Evolutionary conservation across 2,329 filamentous ascomycete species (phyloP), one percentile per base, ranked within the genome.

Genomic region (Hansfordia pulvinata): DNA sequence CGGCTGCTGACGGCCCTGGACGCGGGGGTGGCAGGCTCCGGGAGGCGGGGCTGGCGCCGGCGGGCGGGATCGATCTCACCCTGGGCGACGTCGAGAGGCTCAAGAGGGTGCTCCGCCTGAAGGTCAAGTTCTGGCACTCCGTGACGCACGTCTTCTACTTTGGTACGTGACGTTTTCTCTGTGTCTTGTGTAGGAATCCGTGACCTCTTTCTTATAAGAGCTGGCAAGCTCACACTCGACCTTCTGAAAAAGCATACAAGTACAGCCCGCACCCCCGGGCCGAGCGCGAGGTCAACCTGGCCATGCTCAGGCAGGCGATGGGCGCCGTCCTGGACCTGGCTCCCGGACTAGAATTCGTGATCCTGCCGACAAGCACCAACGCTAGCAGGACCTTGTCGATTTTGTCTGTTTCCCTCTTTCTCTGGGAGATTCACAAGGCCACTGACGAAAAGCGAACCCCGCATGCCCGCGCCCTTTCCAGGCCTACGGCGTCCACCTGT

Each of bases 401-500:
- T 17, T 10, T 20, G 17, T 12, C 7, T 13, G 10, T 6, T 11
- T 24, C 21, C 6, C n/a, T 8, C 20, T 20, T 15, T n/a, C n/a
- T n/a, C n/a, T n/a, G n/a, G n/a, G n/a, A n/a, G n/a, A n/a, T n/a
- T n/a, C n/a, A n/a, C n/a, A n/a, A n/a, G n/a, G n/a, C n/a, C n/a
- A n/a, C n/a, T n/a, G n/a, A n/a, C n/a, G n/a, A n/a, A n/a, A n/a
- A n/a, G n/a, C n/a, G n/a, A n/a, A n/a, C n/a, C n/a, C n/a, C n/a
- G n/a, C n/a, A n/a, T n/a, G n/a, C n/a, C n/a, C n/a, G n/a, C n/a
- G n/a, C n/a, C 15, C 12, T 9, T 4, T 13, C 19, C 4, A 54
- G 47, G 52, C 50, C 7, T 57, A 56, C 17, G 53, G 49, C 4
- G 56, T 56, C 11, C 54, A 55, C 22, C 27, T 37, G 0, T 43